phyloP scores from a whole-genome alignment of 176 grass and related monocot genomes.

The Lolium multiflorum region DNA sequence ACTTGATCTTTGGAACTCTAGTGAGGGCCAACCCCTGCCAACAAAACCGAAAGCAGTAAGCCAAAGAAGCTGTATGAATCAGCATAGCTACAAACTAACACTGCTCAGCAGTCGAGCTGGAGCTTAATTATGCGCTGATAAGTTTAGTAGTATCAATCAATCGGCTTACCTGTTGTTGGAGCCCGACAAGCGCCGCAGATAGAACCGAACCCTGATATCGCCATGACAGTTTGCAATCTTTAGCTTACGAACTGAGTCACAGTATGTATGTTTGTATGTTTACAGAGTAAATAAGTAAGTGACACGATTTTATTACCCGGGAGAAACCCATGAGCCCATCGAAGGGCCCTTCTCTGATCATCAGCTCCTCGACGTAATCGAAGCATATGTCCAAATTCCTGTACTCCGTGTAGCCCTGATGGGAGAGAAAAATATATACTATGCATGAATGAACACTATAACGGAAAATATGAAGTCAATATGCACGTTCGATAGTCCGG shows the following conservation, averaged over 20 bases:
- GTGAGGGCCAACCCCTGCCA: slow-evolving; percentile 79
- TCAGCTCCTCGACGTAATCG: slow-evolving; percentile 82
- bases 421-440: no score
- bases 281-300: not conserved
- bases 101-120: no score
- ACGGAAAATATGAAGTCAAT: no score
- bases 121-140: no score
- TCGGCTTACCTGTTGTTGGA: slow-evolving; percentile 68
- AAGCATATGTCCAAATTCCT: slow-evolving; percentile 80
- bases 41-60: not conserved
- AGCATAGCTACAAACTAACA: no score
- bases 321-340: slow-evolving; percentile 97
- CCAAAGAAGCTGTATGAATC: no score
- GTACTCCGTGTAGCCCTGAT: slow-evolving; percentile 69
- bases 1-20: slow-evolving; percentile 79
- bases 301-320: slow-evolving; percentile 39
- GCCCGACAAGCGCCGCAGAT: slow-evolving; percentile 64
- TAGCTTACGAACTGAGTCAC: not conserved
- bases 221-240: not conserved
- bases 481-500: not conserved
- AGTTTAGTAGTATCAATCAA: not conserved
- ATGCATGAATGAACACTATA: not conserved
- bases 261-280: no score
- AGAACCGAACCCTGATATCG: slow-evolving; percentile 73
- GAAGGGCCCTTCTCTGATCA: slow-evolving; percentile 81